These are phyloP conservation scores for Gastrodia elata DNA, from an alignment of 106 monocot genomes.

Conservation along the genomic window DNA sequence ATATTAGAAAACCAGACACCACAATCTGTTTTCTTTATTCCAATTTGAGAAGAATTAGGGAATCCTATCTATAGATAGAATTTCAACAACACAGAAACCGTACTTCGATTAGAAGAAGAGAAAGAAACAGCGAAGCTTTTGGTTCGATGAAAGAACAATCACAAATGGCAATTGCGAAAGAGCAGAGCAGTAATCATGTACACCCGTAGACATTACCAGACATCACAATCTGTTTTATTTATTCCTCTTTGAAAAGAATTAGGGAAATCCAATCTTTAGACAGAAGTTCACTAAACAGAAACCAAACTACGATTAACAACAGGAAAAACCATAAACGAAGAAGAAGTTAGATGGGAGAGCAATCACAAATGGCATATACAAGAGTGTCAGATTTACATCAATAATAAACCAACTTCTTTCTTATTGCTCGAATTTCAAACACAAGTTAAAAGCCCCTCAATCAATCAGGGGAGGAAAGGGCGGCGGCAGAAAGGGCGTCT, in stretches of 20 bases:
- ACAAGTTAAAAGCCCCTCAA: background rate
- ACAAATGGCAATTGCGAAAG: too few species aligned
- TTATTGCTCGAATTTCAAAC: background rate
- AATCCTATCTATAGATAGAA: too few species aligned
- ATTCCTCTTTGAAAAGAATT: background rate
- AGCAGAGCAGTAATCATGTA: background rate
- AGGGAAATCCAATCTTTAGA: too few species aligned
- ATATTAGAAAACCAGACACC: too few species aligned
- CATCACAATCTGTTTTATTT: background rate
- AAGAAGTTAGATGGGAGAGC: constrained; percentile 2
- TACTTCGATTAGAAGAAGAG: too few species aligned
- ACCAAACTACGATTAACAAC: too few species aligned
- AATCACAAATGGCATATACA: constrained; percentile 11
- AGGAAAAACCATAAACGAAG: background rate
- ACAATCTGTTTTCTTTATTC: too few species aligned
- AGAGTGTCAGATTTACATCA: constrained; percentile 7
- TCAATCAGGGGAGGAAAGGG: constrained; percentile 1
- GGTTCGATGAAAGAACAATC: too few species aligned
- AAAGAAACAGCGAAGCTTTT: too few species aligned
- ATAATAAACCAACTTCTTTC: constrained; percentile 1
- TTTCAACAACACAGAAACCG: too few species aligned
- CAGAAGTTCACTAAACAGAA: background rate
- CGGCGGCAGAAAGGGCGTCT: constrained; percentile 39
- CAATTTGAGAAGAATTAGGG: too few species aligned
- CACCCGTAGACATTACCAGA: background rate